Conservation (phyloP, 768 basidiomycete genomes). For the Mycena leptocephala region DNA sequence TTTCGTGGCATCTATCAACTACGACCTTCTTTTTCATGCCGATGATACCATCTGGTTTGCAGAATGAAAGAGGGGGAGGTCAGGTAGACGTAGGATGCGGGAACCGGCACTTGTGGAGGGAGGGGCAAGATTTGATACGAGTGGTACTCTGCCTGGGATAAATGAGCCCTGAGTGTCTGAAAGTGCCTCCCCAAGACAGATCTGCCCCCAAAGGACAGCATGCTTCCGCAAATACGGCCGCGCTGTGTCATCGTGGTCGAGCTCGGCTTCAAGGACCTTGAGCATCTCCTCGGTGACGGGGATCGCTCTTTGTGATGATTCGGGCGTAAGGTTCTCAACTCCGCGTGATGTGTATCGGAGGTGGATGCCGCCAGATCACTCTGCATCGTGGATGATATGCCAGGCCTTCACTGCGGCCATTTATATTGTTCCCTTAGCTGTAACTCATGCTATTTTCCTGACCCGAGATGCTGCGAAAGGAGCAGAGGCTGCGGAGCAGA, state of each 20-base stretch:
- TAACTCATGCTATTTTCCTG: background rate
- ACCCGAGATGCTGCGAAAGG: constrained; percentile 17
- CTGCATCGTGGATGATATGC: constrained; percentile 32
- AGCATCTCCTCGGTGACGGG: constrained; percentile 14
- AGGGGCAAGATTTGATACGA: background rate
- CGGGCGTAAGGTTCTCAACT: no score
- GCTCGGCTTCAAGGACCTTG: rapidly evolving
- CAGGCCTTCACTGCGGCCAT: constrained; percentile 30
- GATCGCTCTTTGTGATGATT: background rate
- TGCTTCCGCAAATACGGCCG: background rate
- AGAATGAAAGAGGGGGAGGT: background rate
- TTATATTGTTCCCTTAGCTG: background rate
- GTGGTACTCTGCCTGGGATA: no score
- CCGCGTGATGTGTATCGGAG: constrained; percentile 23
- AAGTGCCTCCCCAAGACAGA: background rate
- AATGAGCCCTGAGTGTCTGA: background rate
- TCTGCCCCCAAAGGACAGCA: background rate
- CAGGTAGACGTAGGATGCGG: background rate
- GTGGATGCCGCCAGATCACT: constrained; percentile 8
- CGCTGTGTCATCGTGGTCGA: no score
- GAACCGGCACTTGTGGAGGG: background rate
- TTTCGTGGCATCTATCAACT: background rate
- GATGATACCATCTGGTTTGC: background rate
- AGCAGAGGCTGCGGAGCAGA: constrained; percentile 30
- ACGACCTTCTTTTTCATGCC: background rate